Conservation (phyloP, 2,329 filamentous ascomycete species). For the Juglanconis oblonga region DNA sequence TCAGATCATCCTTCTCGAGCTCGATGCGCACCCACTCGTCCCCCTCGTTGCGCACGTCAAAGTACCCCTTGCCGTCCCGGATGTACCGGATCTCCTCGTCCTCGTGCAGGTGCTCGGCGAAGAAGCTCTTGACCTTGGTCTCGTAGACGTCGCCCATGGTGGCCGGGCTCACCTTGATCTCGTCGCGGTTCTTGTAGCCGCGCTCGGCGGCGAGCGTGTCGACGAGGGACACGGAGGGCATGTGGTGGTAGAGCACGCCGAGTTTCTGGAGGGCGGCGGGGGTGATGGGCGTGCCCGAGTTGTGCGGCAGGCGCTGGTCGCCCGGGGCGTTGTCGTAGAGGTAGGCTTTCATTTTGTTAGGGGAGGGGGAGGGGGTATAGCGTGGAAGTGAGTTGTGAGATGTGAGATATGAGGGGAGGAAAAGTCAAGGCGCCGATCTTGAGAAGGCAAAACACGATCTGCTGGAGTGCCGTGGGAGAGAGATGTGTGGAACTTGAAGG, state of each 20-base stretch:
- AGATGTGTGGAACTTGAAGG: no score
- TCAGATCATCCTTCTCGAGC: constrained; percentile 82
- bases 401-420: neutral
- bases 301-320: constrained; percentile 88
- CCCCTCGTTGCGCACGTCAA: constrained; percentile 79
- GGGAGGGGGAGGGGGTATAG: constrained; percentile 9
- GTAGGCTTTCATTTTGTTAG: neutral
- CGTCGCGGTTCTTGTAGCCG: constrained; percentile 90
- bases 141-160: constrained; percentile 88
- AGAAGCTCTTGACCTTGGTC: constrained; percentile 90
- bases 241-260: constrained; percentile 76
- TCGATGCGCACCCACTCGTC: constrained; percentile 88
- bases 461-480: no score
- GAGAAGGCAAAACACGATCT: no score
- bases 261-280: constrained; percentile 65
- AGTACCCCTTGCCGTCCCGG: constrained; percentile 82
- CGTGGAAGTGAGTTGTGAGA: neutral
- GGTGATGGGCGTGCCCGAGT: constrained; percentile 71
- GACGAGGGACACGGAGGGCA: constrained; percentile 63
- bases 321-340: constrained; percentile 52
- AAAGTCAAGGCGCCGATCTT: constrained; percentile 25
- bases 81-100: constrained; percentile 99
- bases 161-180: constrained; percentile 82
- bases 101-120: constrained; percentile 93
- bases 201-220: constrained; percentile 71